Evolutionary conservation across 2,329 filamentous ascomycete species (phyloP), one percentile per base, ranked within the genome.

Genomic region (Sporothrix mexicana): DNA sequence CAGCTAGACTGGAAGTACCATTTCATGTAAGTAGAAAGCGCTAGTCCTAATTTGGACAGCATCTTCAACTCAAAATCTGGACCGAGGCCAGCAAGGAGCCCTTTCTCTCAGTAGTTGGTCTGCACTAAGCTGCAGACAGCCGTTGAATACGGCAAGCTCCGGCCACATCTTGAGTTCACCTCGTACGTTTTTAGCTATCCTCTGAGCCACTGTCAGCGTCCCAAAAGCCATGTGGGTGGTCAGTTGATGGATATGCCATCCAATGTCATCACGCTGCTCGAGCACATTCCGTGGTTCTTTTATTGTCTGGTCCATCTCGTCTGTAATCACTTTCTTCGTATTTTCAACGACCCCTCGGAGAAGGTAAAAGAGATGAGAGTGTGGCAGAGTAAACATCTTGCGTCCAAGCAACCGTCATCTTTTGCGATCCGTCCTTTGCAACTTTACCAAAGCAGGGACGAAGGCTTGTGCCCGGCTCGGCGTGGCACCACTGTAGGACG

Each of bases 401-500:
- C 15, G 45, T 67, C 17, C 59, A 55, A 51, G 59, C 47, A 66
- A 64, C 45, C 15, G 45, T 43, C 41, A 47, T 64, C 20, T 43
- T 45, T 64, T 45, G 20, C 10, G 61, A 47, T 64, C 61, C 41
- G 47, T 45, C 47, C 2, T n/a, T 36, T 36, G 30, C 30, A 36
- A 7, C 30, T 36, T 36, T 17, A 43, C 25, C n/a, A 20, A 23
- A 47, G 13, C 30, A n/a, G 41, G 43, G 53, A 45, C 12, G 47
- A 43, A 17, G 8, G 43, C 9, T 43, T 55, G 67, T 1, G 53
- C 41, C 49, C 12, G 53, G 51, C 53, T 13, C 45, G 49, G 49
- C n/a, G 53, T 73, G 62, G 69, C 30, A 64, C 69, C 72, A 69
- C 69, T 55, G 62, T 59, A 59, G 72, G 43, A 70, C 30, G 71